These are phyloP conservation scores for Pleochaeta shiraiana DNA, from an alignment of 2,329 filamentous ascomycete species.

Conservation along the genomic window DNA sequence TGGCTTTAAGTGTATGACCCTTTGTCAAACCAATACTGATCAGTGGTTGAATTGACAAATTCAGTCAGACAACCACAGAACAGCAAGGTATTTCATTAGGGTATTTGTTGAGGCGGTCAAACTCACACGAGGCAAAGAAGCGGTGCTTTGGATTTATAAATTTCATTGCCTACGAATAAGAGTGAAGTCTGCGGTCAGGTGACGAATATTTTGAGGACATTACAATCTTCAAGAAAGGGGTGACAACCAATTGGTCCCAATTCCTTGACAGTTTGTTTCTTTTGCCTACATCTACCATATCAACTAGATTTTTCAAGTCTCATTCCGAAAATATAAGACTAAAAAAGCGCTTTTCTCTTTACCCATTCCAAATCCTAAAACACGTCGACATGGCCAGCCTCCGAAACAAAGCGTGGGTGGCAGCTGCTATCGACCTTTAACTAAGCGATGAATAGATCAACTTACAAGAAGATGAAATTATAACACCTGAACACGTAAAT, in stretches of 20 bases:
- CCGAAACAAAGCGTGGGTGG: not conserved
- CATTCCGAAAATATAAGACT: not conserved
- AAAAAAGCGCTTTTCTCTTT: not conserved
- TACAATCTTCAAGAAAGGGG: not conserved
- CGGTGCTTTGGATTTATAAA: not conserved
- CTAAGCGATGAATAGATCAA: not conserved
- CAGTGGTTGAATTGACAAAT: not conserved
- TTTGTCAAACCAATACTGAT: not conserved
- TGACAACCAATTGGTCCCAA: not conserved
- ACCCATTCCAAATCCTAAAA: not conserved
- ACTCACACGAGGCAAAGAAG: not conserved
- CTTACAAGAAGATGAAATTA: not conserved
- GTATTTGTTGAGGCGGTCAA: not conserved
- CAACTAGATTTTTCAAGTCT: not conserved
- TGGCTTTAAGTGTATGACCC: not conserved
- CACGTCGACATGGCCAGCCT: not conserved
- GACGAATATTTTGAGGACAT: not conserved
- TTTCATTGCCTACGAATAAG: not conserved
- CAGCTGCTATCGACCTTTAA: not conserved
- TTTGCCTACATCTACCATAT: not conserved
- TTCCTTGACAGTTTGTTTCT: not conserved
- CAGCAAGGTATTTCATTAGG: not conserved
- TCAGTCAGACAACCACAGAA: not conserved
- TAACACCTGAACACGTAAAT: not conserved
- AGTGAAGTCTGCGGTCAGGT: not conserved